Conservation (phyloP, 1,139 yeast genomes). For the Geotrichum fermentans region DNA sequence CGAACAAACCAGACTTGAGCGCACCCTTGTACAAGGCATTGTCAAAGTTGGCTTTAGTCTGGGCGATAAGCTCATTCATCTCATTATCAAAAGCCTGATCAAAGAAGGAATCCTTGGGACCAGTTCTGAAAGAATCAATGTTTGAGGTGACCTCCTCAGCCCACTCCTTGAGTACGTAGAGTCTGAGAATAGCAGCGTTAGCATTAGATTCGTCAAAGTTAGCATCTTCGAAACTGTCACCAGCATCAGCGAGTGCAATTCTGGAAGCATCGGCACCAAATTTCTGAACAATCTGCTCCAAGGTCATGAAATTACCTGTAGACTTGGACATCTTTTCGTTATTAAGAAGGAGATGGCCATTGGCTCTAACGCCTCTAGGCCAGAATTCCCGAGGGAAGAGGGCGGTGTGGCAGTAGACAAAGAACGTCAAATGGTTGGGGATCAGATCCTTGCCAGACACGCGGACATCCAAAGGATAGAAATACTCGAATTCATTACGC, state of each 20-base stretch:
- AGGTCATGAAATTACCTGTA: conserved; percentile 94
- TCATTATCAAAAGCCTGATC: conserved; percentile 91
- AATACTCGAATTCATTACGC: conserved; percentile 92
- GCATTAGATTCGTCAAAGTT: conserved; percentile 96
- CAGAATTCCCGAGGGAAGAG: conserved; percentile 84
- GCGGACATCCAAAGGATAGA: conserved; percentile 87
- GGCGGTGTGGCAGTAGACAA: conserved; percentile 88
- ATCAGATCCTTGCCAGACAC: conserved; percentile 95
- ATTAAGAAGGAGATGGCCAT: conserved; percentile 92
- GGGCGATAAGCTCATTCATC: conserved; percentile 75
- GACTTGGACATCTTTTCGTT: conserved; percentile 97
- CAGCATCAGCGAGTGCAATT: conserved; percentile 97
- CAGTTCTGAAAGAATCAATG: conserved; percentile 59
- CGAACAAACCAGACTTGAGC: conserved; percentile 84
- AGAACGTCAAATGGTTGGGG: conserved; percentile 95
- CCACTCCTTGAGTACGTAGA: conserved; percentile 93
- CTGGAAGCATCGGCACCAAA: conserved; percentile 98
- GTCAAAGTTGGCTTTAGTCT: conserved; percentile 63
- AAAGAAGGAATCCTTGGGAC: conserved; percentile 61
- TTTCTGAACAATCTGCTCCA: conserved; percentile 75
- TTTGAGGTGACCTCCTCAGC: conserved; percentile 64
- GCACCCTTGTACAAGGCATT: conserved; percentile 82
- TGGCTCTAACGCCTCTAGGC: conserved; percentile 93
- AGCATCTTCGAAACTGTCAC: conserved; percentile 96
- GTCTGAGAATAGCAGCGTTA: conserved; percentile 92